These are phyloP conservation scores for Myrmaecium sp. DNA, from an alignment of 2,329 filamentous ascomycete genomes.

Conservation along the genomic window DNA sequence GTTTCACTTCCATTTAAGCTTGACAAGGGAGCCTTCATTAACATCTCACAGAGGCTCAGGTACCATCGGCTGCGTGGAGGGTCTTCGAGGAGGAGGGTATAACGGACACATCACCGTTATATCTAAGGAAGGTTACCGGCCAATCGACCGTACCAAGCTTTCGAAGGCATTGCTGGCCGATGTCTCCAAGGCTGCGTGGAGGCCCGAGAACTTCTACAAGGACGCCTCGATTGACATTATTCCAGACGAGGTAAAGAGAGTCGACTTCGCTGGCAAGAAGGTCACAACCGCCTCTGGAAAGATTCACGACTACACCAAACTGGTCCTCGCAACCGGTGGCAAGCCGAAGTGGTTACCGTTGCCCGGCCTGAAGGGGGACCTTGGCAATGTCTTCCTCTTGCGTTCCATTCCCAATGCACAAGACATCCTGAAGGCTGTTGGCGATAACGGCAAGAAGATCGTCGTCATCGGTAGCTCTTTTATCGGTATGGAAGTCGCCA, in stretches of 20 bases:
- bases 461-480: constrained; percentile 87
- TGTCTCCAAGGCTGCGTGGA: constrained; percentile 57
- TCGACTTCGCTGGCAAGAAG: constrained; percentile 60
- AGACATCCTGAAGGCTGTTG: constrained; percentile 62
- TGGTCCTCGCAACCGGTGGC: constrained; percentile 80
- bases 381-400: constrained; percentile 76
- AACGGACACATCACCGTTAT: constrained; percentile 67
- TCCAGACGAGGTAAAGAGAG: constrained; percentile 45
- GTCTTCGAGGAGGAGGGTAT: constrained; percentile 67
- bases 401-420: constrained; percentile 62
- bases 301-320: constrained; percentile 64
- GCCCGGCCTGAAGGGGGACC: constrained; percentile 62
- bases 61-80: constrained; percentile 65
- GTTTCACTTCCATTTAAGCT: constrained; percentile 7
- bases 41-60: constrained; percentile 49
- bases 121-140: constrained; percentile 66
- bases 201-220: constrained; percentile 62
- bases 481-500: constrained; percentile 96
- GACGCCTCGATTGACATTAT: constrained; percentile 39
- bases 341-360: constrained; percentile 59
- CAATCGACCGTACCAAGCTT: constrained; percentile 87
- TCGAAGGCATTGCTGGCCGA: constrained; percentile 87
- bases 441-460: constrained; percentile 72
- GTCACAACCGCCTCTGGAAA: constrained; percentile 61
- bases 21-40: neutral